Evolutionary conservation across 2,329 filamentous ascomycete genomes (phyloP), one percentile per base, ranked within the genome.

Genomic region (Aspergillus brasiliensis): DNA sequence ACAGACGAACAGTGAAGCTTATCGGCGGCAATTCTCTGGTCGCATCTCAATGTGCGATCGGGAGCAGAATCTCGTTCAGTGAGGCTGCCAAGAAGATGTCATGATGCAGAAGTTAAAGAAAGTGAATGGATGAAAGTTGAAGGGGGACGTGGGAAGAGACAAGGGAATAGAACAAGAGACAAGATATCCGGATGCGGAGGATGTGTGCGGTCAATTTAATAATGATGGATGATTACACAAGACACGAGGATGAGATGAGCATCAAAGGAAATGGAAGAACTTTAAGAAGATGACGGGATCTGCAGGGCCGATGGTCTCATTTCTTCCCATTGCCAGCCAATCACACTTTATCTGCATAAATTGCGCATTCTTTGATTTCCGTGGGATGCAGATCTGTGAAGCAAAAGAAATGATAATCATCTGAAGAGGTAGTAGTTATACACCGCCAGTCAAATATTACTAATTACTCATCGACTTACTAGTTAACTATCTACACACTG

Each of bases 231-330:
- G 42, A 17, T 21, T 19, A 44, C 40, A 34, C 31, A 34, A 21
- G 40, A 21, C 17, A 21, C 17, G 40, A 44, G 31, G 11, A 34
- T 34, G 31, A 34, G 31, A 34, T 15, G 31, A 34, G 31, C 31
- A 34, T 34, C 31, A 34, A 34, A 13, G 28, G 13, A 34, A 34
- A 34, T 11, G 28, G 28, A 13, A 34, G 28, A 34, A 34, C 28
- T 23, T 54, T 17, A 10, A 53, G 21, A 37, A 44, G 31, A 54
- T 52, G 40, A 53, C 49, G 49, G 8, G 42, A 58, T 58, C 56
- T 37, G 28, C 27, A 44, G 17, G 38, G 13, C 37, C 40, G 48
- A 58, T 46, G 47, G 40, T 58, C 51, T 38, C 40, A 47, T 53
- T 19, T 53, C 34, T 8, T 19, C 27, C 8, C 19, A 44, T 23